Conservation (phyloP, 495 filamentous ascomycete species). For the Podospora appendiculata region DNA sequence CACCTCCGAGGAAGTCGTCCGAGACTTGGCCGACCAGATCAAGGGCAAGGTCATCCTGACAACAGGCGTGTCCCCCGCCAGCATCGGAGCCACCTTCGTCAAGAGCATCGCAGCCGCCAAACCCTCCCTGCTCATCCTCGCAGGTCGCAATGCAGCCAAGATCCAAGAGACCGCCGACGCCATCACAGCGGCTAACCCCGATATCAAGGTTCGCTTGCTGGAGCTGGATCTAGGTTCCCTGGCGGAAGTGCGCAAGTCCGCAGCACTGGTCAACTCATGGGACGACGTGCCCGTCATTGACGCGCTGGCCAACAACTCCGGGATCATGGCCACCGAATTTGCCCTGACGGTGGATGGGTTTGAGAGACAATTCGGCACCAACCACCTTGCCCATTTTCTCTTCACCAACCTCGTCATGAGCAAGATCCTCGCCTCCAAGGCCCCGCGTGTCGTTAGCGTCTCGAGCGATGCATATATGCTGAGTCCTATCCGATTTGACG, state of each 20-base stretch:
- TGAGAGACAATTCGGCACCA: constrained; percentile 63
- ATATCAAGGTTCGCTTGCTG: constrained; percentile 19
- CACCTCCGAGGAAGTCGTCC: neutral
- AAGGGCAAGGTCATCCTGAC: neutral
- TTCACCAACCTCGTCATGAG: constrained; percentile 56
- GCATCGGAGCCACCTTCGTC: neutral
- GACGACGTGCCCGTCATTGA: constrained; percentile 40
- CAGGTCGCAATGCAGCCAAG: constrained; percentile 35
- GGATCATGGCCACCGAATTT: constrained; percentile 50
- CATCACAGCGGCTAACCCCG: constrained; percentile 9
- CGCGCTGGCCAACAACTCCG: constrained; percentile 62
- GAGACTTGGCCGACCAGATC: neutral
- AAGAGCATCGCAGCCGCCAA: neutral
- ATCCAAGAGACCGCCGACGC: constrained; percentile 25
- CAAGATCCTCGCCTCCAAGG: constrained; percentile 25
- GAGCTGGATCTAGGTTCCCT: constrained; percentile 39
- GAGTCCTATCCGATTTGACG: constrained; percentile 36
- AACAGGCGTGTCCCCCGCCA: neutral
- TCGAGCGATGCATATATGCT: constrained; percentile 39
- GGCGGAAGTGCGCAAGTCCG: constrained; percentile 31
- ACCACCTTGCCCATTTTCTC: constrained; percentile 62
- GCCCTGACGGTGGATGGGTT: constrained; percentile 49
- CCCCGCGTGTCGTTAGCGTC: constrained; percentile 30
- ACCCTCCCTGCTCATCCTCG: constrained; percentile 32
- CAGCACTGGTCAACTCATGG: constrained; percentile 26